Base-by-base conservation (phyloP, 2,329 filamentous ascomycete genomes). In the Microsporum audouinii region DNA sequence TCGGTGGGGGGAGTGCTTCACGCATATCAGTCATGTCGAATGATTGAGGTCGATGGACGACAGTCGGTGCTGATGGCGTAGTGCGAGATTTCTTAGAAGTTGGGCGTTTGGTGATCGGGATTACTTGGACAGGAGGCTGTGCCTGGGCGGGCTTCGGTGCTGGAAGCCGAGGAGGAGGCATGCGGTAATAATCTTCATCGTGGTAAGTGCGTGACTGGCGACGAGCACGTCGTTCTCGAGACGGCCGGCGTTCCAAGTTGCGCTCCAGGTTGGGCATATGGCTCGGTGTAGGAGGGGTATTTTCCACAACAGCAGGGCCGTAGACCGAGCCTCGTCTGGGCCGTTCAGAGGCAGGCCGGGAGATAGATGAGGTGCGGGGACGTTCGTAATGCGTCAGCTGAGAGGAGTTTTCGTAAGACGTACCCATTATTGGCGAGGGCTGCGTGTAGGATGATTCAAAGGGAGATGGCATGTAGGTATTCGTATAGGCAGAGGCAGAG, bases 171-270 rank as follows among this genome's bases (percentile, higher is more conserved):
- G 75, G 75, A 4, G 73, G 76, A 51, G 74, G 75, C 73, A 77
- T 76, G 58, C 67, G 72, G 62, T 76, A 74, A 59, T 69, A 76
- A 55, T 77, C 76, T 60, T 77, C 75, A 49, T 74, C 73, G 14
- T 66, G 69, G 56, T 67, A 69, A 10, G 62, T 61, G 36, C 68
- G 69, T 60, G 69, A 66, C n/a, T 71, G 65, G 36, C 67, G 67
- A 27, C 72, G 70, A 2, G 68, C 66, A 41, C 71, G 71, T 33
- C 64, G 43, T 45, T 73, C 68, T 47, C 68, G 70, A 34, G 70
- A 69, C 7, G 57, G 57, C 14, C 5, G 38, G 17, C 39, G 57
- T 34, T 59, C 57, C 29, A 36, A 17, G 3, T 45, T 58, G 12
- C 36, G 31, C 6, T 57, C 31, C 29, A 36, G 17, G 38, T 59